Conservation (phyloP, 83 land plant genomes). For the Thuja plicata region DNA sequence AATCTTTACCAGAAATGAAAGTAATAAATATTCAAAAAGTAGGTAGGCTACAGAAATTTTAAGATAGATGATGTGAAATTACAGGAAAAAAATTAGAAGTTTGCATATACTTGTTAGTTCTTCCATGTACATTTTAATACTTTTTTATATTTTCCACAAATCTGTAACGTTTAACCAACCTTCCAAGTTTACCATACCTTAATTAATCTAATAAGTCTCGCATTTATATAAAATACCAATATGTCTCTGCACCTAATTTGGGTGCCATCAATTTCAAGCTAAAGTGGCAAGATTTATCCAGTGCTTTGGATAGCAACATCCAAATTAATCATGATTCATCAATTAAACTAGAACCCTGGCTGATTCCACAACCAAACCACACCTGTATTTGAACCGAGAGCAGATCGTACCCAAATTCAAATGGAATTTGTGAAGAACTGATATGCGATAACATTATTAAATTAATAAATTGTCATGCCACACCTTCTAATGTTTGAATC, state of each 20-base stretch:
- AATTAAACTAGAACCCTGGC: too few species aligned
- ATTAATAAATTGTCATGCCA: too few species aligned
- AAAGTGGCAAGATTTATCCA: neutral
- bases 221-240: neutral
- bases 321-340: neutral
- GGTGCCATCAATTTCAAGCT: neutral
- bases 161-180: neutral
- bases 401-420: too few species aligned
- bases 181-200: neutral
- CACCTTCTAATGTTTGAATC: too few species aligned
- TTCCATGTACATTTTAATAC: neutral
- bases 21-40: neutral
- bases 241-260: neutral
- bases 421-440: too few species aligned
- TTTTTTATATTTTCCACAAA: neutral
- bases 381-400: too few species aligned
- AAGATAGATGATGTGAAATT: neutral
- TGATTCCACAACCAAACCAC: too few species aligned
- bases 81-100: neutral
- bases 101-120: neutral
- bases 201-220: neutral
- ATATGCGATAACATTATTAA: too few species aligned
- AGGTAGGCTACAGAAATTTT: neutral
- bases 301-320: neutral
- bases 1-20: neutral